Evolutionary conservation across 352 stramenopile genomes (phyloP), one percentile per base, ranked within the genome.

Genomic region (Globisporangium barbulae): DNA sequence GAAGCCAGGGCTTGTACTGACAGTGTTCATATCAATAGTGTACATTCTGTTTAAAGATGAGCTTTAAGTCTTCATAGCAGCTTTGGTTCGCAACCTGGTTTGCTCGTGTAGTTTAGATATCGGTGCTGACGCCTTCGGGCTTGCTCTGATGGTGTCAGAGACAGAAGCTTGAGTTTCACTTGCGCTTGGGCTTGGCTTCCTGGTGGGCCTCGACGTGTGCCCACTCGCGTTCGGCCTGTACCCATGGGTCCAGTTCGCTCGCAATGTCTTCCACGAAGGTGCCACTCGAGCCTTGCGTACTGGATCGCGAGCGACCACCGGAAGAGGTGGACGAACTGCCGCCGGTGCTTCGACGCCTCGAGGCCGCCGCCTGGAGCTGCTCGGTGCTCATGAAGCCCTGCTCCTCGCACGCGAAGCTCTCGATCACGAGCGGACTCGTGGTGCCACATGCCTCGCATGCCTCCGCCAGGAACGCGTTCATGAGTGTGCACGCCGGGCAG

Each of bases 151-250:
- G 25, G 25, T 28, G 25, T 28, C 25, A 28, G 1, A 28, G 25
- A 28, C 25, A 28, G 25, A 28, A 28, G 2, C 25, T 28, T 39
- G 33, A 39, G 39, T 15, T n/a, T 15, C n/a, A 60, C 53, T 60
- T 60, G 35, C 53, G 53, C 35, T 60, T 60, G 15, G 53, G 21
- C 8, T 33, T 39, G 22, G 45, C 22, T 15, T 90, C 77, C 61
- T 90, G 81, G 31, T 71, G 69, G 12, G 80, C 76, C 61, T 91
- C 83, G 3, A 91, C 70, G 45, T 78, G 56, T 0, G 83, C 83
- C 83, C 83, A 91, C 53, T 91, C 83, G 37, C 77, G 75, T 61
- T 91, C 83, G 8, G 83, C 83, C 70, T 88, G 73, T 0, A 70
- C 65, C 83, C 83, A 91, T 31, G 80, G 83, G 45, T 91, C 80